phyloP scores from a whole-genome alignment of 1,139 yeast species.

The Pichia sp. region DNA sequence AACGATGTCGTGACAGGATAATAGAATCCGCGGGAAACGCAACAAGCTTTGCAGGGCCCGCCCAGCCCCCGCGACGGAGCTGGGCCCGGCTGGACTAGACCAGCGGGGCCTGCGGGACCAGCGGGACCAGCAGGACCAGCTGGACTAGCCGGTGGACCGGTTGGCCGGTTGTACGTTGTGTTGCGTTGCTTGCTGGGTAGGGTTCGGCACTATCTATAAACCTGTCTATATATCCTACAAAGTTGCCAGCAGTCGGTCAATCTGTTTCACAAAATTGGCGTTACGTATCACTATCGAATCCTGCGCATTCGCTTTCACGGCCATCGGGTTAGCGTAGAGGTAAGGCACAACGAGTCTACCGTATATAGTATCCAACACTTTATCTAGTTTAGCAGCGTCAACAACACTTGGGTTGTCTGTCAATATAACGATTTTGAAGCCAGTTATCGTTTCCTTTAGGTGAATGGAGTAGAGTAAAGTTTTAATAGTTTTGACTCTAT shows the following conservation, averaged over 20 bases:
- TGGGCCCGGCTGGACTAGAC: no score
- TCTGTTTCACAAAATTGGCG: neutral
- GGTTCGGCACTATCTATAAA: neutral
- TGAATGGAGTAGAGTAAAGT: constrained; percentile 1
- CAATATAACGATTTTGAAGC: neutral
- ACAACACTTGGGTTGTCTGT: neutral
- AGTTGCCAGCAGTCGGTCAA: neutral
- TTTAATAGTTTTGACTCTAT: constrained; percentile 5
- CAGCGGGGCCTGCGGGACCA: no score
- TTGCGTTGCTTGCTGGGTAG: neutral
- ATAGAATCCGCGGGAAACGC: no score
- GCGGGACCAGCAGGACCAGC: no score
- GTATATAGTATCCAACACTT: neutral
- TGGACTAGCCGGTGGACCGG: no score
- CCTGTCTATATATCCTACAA: neutral
- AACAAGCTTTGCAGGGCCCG: no score
- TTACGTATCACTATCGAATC: neutral
- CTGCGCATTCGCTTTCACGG: neutral
- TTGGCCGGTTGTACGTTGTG: no score
- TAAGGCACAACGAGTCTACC: neutral
- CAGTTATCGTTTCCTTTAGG: neutral
- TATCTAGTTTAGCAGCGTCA: neutral
- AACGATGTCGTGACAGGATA: no score
- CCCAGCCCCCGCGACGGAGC: no score
- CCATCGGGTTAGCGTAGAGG: neutral